phyloP scores from a whole-genome alignment of 805 yeast genomes.

The Candida anglica region DNA sequence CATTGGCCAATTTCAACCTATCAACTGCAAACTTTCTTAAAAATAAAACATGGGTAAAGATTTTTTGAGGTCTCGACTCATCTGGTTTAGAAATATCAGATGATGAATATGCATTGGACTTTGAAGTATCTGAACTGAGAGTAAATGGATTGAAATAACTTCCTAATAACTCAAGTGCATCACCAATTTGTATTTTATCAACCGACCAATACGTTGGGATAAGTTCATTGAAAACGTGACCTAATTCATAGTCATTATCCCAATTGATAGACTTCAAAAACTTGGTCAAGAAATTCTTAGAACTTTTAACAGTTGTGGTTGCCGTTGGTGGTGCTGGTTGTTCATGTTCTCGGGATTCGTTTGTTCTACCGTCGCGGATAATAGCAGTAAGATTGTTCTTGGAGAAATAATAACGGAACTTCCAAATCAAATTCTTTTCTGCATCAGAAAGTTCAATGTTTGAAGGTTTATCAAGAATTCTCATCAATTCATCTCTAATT shows the following conservation, averaged over 20 bases:
- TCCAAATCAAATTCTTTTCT: slow-evolving; percentile 88
- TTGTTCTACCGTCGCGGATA: slow-evolving; percentile 10
- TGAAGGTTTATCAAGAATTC: slow-evolving; percentile 73
- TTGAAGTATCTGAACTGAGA: slow-evolving; percentile 12
- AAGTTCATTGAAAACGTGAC: slow-evolving; percentile 67
- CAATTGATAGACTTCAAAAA: slow-evolving; percentile 85
- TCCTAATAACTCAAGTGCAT: slow-evolving; percentile 81
- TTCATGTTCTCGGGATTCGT: slow-evolving; percentile 6
- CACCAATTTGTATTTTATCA: slow-evolving; percentile 77
- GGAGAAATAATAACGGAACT: slow-evolving; percentile 70
- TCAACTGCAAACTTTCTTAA: slow-evolving; percentile 88
- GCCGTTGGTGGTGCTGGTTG: slow-evolving; percentile 3
- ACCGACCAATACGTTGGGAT: slow-evolving; percentile 55
- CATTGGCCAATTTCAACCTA: slow-evolving; percentile 70
- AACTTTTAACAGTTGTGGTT: slow-evolving; percentile 44
- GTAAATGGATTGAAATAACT: slow-evolving; percentile 60
- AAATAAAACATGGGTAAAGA: slow-evolving; percentile 43
- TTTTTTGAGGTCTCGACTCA: slow-evolving; percentile 22
- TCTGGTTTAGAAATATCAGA: slow-evolving; percentile 5
- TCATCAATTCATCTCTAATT: slow-evolving; percentile 66
- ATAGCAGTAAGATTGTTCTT: slow-evolving; percentile 45
- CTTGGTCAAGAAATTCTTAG: slow-evolving; percentile 56
- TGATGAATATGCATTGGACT: neutral
- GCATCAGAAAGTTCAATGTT: slow-evolving; percentile 75
- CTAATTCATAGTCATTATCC: slow-evolving; percentile 77